phyloP scores from a whole-genome alignment of 1,139 yeast genomes.

The Taphrina wiesneri region DNA sequence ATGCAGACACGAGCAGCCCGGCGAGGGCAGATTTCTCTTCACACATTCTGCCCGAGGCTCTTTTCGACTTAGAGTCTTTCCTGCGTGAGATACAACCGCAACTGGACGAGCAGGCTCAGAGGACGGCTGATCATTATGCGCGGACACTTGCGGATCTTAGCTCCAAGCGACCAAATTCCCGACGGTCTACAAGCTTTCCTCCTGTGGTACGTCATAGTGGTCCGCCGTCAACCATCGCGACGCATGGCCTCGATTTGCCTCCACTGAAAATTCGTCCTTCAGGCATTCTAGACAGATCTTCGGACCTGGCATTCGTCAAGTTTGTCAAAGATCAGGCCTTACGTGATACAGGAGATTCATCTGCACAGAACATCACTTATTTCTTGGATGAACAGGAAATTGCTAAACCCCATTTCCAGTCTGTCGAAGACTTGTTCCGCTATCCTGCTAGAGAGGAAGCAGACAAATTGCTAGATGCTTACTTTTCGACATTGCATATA shows the following conservation, averaged over 20 bases:
- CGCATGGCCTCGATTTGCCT: slow-evolving; percentile 21
- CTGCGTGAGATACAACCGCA: slow-evolving; percentile 18
- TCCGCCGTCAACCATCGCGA: slow-evolving; percentile 17
- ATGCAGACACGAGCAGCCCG: slow-evolving; percentile 24
- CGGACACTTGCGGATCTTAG: background rate
- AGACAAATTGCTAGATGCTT: slow-evolving; percentile 27
- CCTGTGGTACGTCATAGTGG: background rate
- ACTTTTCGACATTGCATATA: slow-evolving; percentile 32
- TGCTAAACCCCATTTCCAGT: slow-evolving; percentile 25
- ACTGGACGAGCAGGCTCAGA: slow-evolving; percentile 19
- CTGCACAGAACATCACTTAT: slow-evolving; percentile 19
- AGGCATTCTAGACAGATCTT: slow-evolving; percentile 25
- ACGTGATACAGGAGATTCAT: background rate
- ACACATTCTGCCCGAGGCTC: background rate
- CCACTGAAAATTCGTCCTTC: slow-evolving; percentile 25
- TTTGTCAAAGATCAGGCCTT: slow-evolving; percentile 29
- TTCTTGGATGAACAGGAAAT: slow-evolving; percentile 26
- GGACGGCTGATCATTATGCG: slow-evolving; percentile 8
- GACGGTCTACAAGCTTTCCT: background rate
- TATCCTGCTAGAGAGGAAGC: slow-evolving; percentile 27
- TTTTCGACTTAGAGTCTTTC: slow-evolving; percentile 4
- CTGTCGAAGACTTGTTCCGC: slow-evolving; percentile 30
- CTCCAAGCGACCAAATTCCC: background rate
- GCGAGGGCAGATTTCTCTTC: background rate
- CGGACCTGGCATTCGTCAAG: slow-evolving; percentile 32